Evolutionary conservation across 176 grass and related monocot genomes (phyloP).

Genomic region (Rhynchospora tenuis): DNA sequence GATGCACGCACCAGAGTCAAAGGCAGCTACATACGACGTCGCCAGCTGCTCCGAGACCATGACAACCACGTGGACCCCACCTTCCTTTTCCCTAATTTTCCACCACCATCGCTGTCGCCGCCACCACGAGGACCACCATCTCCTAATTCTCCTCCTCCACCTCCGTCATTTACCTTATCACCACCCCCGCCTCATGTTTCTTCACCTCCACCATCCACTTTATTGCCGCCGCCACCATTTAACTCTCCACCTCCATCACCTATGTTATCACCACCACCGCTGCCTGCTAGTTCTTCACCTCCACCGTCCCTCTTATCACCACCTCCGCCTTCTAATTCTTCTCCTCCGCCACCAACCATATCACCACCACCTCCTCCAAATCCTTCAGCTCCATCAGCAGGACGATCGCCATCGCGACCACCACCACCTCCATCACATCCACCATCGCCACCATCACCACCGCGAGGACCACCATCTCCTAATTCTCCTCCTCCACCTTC

Average conservation of each 20-base stretch:
- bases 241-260: background rate
- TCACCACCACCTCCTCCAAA: background rate
- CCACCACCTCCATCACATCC: constrained; percentile 22
- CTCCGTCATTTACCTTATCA: background rate
- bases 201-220: background rate
- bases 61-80: background rate
- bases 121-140: no score
- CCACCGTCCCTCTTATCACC: no score
- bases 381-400: background rate
- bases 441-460: no score
- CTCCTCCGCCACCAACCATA: no score
- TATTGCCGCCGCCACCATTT: background rate
- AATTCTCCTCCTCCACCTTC: no score
- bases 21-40: background rate
- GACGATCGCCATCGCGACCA: constrained; percentile 9
- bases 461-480: no score
- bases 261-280: constrained; percentile 37
- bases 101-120: no score
- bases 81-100: constrained; percentile 22
- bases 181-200: background rate
- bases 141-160: no score
- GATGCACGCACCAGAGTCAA: background rate
- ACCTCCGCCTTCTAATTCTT: no score
- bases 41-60: background rate
- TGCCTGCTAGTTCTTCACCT: no score